Conservation (phyloP, 805 yeast species). For the Candida anglica region DNA sequence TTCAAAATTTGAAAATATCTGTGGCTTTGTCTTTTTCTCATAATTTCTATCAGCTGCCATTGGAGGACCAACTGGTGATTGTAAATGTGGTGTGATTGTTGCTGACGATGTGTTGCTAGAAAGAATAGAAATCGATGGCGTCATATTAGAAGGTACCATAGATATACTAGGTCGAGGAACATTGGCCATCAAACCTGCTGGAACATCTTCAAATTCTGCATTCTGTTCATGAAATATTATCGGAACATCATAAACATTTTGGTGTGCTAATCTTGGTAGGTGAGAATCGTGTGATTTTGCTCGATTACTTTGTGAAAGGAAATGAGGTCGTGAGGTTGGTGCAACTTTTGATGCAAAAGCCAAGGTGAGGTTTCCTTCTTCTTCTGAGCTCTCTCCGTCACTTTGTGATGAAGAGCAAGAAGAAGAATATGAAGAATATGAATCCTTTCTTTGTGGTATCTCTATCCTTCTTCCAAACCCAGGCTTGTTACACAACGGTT, state of each 20-base stretch:
- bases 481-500: neutral
- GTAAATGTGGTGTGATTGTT: conserved; percentile 11
- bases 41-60: neutral
- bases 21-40: neutral
- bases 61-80: neutral
- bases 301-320: conserved; percentile 27
- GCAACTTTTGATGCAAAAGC: conserved; percentile 40
- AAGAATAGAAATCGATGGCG: conserved; percentile 11
- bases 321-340: conserved; percentile 29
- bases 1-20: neutral
- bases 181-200: conserved; percentile 31
- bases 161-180: conserved; percentile 25
- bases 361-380: conserved; percentile 40
- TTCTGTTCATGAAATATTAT: conserved; percentile 22
- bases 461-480: conserved; percentile 9
- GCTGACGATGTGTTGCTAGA: conserved; percentile 13
- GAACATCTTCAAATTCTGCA: conserved; percentile 39
- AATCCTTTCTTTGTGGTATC: conserved; percentile 2
- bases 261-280: conserved; percentile 21
- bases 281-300: conserved; percentile 43
- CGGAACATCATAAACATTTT: conserved; percentile 21
- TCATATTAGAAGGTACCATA: conserved; percentile 6
- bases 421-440: conserved; percentile 9
- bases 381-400: conserved; percentile 29
- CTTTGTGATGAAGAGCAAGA: conserved; percentile 6